Percentiles rank a stretch among this genome's conserved stretches.
Conservation (phyloP, 2,329 filamentous ascomycete genomes). For the Thermomyces lanuginosus region DNA sequence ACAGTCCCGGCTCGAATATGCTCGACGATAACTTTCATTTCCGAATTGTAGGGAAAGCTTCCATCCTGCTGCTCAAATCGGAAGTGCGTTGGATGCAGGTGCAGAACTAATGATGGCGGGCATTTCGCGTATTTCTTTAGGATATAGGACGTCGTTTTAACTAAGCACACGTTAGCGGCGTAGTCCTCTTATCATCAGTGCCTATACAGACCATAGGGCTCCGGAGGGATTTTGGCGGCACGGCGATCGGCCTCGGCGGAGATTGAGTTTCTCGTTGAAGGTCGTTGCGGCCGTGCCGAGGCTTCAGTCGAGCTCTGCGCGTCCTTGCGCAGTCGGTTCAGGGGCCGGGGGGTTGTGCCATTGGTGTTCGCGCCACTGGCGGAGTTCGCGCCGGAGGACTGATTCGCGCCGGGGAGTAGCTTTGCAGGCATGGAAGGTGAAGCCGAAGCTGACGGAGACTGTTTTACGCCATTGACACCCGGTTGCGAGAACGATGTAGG, state of each 20-base stretch:
- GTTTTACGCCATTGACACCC: conserved; percentile 38
- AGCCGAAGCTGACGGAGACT: conserved; percentile 43
- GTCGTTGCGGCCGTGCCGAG: conserved; percentile 17
- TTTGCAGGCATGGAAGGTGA: conserved; percentile 39
- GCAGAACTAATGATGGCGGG: conserved; percentile 69
- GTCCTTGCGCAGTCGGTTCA: conserved; percentile 44
- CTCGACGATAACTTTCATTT: conserved; percentile 68
- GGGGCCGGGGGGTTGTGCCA: conserved; percentile 18
- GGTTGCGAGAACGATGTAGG: conserved; percentile 49
- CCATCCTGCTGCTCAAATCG: conserved; percentile 88
- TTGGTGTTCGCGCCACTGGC: conserved; percentile 29
- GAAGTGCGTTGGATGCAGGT: conserved; percentile 73
- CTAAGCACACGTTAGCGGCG: conserved; percentile 31
- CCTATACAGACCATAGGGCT: conserved; percentile 29
- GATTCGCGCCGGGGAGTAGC: conserved; percentile 38
- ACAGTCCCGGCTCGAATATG: conserved; percentile 62
- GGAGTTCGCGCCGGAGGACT: conserved; percentile 31
- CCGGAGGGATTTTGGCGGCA: conserved; percentile 22
- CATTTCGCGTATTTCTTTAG: conserved; percentile 60
- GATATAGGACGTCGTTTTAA: conserved; percentile 59
- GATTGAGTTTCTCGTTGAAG: conserved; percentile 17
- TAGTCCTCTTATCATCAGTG: conserved; percentile 5
- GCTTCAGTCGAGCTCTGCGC: conserved; percentile 25
- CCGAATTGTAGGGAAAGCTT: conserved; percentile 79
- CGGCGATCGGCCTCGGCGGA: conserved; percentile 18